Evolutionary conservation across 257 asterid genomes (phyloP).

Genomic region (Cynanchum wilfordii): DNA sequence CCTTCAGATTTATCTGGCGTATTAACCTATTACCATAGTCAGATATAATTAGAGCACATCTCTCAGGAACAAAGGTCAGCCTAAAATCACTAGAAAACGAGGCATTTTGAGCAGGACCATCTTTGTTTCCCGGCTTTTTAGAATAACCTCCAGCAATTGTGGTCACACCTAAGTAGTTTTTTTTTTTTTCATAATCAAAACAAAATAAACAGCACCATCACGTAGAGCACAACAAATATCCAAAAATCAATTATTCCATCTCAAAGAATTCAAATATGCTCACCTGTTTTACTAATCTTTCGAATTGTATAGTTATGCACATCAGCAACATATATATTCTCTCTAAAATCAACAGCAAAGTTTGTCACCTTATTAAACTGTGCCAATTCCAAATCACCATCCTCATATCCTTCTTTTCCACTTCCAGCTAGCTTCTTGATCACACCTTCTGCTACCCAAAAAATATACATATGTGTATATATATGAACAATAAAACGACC

Average conservation of each 20-base stretch:
- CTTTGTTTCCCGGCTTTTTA: constrained; percentile 44
- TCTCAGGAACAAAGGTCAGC: constrained; percentile 54
- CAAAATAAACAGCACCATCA: constrained; percentile 12
- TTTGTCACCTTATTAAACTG: constrained; percentile 55
- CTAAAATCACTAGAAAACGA: constrained; percentile 52
- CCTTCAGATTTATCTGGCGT: constrained; percentile 63
- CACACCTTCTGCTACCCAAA: constrained; percentile 32
- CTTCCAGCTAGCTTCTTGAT: constrained; percentile 56
- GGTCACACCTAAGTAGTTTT: constrained; percentile 65
- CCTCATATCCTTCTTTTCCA: constrained; percentile 39
- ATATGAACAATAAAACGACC: neutral
- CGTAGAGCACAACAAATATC: too few species aligned
- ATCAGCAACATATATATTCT: constrained; percentile 81
- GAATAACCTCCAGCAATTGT: constrained; percentile 87
- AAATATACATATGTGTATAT: too few species aligned
- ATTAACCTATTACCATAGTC: constrained; percentile 62
- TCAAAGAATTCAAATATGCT: neutral
- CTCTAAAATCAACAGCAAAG: constrained; percentile 67
- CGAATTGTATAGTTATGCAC: constrained; percentile 51
- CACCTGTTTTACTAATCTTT: constrained; percentile 70
- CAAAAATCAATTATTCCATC: neutral
- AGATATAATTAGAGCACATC: constrained; percentile 69
- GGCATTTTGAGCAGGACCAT: constrained; percentile 73
- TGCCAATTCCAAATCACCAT: constrained; percentile 67
- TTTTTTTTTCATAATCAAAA: constrained; percentile 1